Evolutionary conservation across 1,284 basidiomycete species (phyloP), one percentile per base, ranked within the genome.

Genomic region (Volvariella surrecta): DNA sequence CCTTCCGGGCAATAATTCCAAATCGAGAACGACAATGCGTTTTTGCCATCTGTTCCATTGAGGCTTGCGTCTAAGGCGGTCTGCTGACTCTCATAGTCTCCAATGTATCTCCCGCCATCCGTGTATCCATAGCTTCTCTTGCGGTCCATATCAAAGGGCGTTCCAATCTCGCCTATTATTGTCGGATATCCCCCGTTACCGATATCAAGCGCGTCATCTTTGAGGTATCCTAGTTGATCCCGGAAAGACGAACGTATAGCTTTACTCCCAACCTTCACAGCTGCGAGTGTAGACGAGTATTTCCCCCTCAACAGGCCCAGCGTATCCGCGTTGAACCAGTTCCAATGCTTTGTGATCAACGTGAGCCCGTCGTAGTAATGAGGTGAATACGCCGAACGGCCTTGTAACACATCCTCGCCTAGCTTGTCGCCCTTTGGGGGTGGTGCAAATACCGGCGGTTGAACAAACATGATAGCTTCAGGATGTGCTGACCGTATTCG

Each of bases 281-380:
- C 90, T 60, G 64, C 82, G 46, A 67, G 64, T 52, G 70, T 82
- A 63, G 59, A 79, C 55, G 73, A 72, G 61, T 98, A 99, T 57
- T 91, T 91, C 15, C 90, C 90, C 32, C 95, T 70, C 32, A 98
- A 64, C 6, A 98, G 62, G 1, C 95, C 95, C 0, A 99, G 67
- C 0, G 94, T 90, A 61, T 99, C 95, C 1, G 92, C 94, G 55
- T 98, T 98, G 73, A 95, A 91, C 89, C 87, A 92, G 58, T 93
- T 88, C 93, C 90, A 95, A 53, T 93, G 89, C 22, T 86, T 71
- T 28, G 87, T 89, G 21, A 89, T 67, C 15, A 89, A 72, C 4
- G 86, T 89, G 37, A 97, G 70, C 1, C 95, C 95, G 56, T 99
- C 95, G 60, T 98, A 99, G 60, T 92, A 99, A 62, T 99, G 95